phyloP scores from a whole-genome alignment of 495 filamentous ascomycete genomes.

The Aspergillus haitiensis region DNA sequence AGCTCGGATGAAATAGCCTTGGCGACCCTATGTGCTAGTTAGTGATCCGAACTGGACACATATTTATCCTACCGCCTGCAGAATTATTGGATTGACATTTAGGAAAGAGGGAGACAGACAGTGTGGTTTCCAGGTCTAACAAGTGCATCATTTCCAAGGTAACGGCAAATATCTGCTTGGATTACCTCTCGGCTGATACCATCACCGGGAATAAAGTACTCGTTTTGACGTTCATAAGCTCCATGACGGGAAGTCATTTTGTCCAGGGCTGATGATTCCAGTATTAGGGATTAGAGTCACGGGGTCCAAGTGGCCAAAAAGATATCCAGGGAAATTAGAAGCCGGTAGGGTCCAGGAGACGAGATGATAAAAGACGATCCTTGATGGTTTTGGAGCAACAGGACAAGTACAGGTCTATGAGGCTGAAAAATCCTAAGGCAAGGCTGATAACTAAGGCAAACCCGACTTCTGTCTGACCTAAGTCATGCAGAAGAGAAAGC shows the following conservation, averaged over 20 bases:
- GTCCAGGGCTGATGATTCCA: slow-evolving; percentile 35
- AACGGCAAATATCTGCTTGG: slow-evolving; percentile 91
- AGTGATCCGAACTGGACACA: slow-evolving; percentile 27
- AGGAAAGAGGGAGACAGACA: slow-evolving; percentile 53
- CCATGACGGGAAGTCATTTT: slow-evolving; percentile 50
- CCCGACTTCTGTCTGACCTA: slow-evolving; percentile 24
- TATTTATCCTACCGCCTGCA: slow-evolving; percentile 10
- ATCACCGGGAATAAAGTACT: slow-evolving; percentile 85
- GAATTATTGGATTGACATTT: slow-evolving; percentile 6
- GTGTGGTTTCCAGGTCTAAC: slow-evolving; percentile 81
- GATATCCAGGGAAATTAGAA: slow-evolving; percentile 19
- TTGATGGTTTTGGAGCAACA: slow-evolving; percentile 24
- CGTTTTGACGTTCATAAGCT: slow-evolving; percentile 60
- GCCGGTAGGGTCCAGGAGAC: slow-evolving; percentile 25
- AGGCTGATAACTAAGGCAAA: slow-evolving; percentile 28
- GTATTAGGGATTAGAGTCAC: slow-evolving; percentile 33
- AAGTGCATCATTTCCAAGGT: slow-evolving; percentile 87
- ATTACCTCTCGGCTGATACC: slow-evolving; percentile 94
- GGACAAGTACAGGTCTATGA: slow-evolving; percentile 27
- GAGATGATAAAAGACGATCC: slow-evolving; percentile 20
- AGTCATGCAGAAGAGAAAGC: slow-evolving; percentile 21
- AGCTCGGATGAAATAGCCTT: slow-evolving; percentile 83
- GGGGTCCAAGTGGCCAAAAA: slow-evolving; percentile 41
- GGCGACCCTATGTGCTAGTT: slow-evolving; percentile 55
- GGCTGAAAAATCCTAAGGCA: slow-evolving; percentile 25